phyloP scores from a whole-genome alignment of 2,329 filamentous ascomycete species.

The Ophiognomonia clavigignenti-juglandacearum region DNA sequence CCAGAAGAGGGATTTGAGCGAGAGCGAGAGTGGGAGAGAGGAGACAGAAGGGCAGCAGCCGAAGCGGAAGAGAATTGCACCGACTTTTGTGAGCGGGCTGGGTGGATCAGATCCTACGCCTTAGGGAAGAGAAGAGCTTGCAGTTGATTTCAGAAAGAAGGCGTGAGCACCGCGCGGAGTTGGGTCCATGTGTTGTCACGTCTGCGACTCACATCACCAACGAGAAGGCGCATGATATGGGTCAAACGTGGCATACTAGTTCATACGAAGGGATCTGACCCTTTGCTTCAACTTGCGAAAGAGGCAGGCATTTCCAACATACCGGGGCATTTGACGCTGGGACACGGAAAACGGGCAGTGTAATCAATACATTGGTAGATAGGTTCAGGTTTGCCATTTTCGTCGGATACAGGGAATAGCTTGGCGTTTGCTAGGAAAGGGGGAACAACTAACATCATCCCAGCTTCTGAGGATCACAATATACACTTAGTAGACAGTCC shows the following conservation, averaged over 20 bases:
- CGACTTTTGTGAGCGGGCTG: constrained; percentile 47
- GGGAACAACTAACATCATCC: too few species aligned
- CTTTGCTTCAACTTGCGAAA: too few species aligned
- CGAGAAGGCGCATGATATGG: too few species aligned
- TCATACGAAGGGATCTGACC: too few species aligned
- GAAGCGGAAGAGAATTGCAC: constrained; percentile 68
- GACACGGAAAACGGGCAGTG: too few species aligned
- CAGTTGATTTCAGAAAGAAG: background rate
- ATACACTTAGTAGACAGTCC: too few species aligned
- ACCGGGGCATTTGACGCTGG: too few species aligned
- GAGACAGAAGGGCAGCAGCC: constrained; percentile 46
- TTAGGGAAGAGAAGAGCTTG: background rate
- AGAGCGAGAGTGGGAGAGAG: constrained; percentile 50
- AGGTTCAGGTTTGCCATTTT: background rate
- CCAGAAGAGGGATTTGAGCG: constrained; percentile 53
- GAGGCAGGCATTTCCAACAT: too few species aligned
- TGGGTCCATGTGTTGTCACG: too few species aligned
- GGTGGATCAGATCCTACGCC: constrained; percentile 13
- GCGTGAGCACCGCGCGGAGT: background rate
- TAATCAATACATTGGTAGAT: background rate
- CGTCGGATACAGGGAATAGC: background rate
- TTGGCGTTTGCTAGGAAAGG: background rate
- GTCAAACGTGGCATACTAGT: too few species aligned
- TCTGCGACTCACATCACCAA: too few species aligned
- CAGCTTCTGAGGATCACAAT: too few species aligned